These are phyloP conservation scores for Pleochaeta shiraiana DNA, from an alignment of 2,329 filamentous ascomycete species.

Conservation along the genomic window DNA sequence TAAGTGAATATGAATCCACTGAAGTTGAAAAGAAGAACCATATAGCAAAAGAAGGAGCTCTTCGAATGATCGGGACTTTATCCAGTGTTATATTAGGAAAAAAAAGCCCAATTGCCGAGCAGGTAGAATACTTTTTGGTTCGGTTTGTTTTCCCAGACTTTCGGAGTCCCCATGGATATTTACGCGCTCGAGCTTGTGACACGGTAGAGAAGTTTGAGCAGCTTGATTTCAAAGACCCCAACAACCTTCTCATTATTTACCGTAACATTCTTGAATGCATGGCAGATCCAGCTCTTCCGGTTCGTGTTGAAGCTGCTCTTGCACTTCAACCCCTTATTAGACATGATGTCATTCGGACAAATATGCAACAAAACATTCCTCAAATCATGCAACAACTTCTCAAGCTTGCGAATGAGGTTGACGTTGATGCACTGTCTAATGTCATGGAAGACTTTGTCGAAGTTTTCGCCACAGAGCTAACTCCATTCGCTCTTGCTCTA, in stretches of 20 bases:
- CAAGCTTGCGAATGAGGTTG: slow-evolving; percentile 92
- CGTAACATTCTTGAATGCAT: slow-evolving; percentile 93
- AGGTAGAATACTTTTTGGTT: slow-evolving; percentile 97
- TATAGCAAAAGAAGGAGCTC: slow-evolving; percentile 83
- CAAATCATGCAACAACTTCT: slow-evolving; percentile 99
- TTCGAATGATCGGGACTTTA: slow-evolving; percentile 92
- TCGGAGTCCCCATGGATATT: slow-evolving; percentile 73
- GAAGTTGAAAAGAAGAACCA: slow-evolving; percentile 82
- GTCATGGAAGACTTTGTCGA: slow-evolving; percentile 99
- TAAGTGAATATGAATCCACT: slow-evolving; percentile 74
- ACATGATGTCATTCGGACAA: slow-evolving; percentile 79
- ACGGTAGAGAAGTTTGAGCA: slow-evolving; percentile 97
- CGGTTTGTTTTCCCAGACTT: slow-evolving; percentile 98
- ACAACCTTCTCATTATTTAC: slow-evolving; percentile 92
- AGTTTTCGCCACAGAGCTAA: slow-evolving; percentile 91
- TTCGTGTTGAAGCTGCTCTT: slow-evolving; percentile 81
- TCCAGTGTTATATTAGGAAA: slow-evolving; percentile 89
- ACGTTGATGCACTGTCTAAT: slow-evolving; percentile 90
- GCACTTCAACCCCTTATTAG: slow-evolving; percentile 89
- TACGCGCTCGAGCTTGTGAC: slow-evolving; percentile 87
- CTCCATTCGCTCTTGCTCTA: slow-evolving; percentile 86
- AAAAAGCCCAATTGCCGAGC: slow-evolving; percentile 93
- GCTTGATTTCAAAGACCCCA: slow-evolving; percentile 87
- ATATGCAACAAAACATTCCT: slow-evolving; percentile 95
- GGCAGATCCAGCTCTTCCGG: slow-evolving; percentile 81